phyloP scores from a whole-genome alignment of 768 basidiomycete genomes.

The Tricholomella constricta region DNA sequence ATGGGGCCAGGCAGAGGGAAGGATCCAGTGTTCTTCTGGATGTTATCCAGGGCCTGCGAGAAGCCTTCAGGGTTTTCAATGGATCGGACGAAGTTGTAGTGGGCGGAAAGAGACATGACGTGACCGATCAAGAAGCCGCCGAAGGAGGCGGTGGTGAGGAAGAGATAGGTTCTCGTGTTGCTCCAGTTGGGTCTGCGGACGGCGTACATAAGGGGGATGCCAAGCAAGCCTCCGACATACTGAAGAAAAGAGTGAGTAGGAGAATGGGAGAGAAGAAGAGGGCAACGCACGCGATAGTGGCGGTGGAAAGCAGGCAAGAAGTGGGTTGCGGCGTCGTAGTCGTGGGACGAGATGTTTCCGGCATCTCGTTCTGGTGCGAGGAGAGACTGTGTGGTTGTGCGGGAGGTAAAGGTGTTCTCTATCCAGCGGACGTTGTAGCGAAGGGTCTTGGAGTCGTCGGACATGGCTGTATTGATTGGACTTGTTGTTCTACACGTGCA shows the following conservation, averaged over 20 bases:
- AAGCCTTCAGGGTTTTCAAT: constrained; percentile 44
- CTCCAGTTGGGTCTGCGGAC: constrained; percentile 28
- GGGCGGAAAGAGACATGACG: constrained; percentile 27
- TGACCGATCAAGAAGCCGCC: constrained; percentile 35
- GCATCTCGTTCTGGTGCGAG: constrained; percentile 53
- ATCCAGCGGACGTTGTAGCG: constrained; percentile 38
- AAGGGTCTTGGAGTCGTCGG: constrained; percentile 14
- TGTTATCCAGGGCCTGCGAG: constrained; percentile 41
- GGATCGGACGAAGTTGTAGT: constrained; percentile 38
- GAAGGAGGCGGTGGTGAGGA: constrained; percentile 25
- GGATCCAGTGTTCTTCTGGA: constrained; percentile 45
- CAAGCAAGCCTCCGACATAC: constrained; percentile 13
- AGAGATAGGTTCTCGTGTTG: constrained; percentile 15
- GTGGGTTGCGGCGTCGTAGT: constrained; percentile 54
- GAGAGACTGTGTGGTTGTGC: constrained; percentile 43
- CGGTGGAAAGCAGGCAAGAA: constrained; percentile 55
- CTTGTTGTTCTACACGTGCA: constrained; percentile 9
- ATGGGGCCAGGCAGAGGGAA: constrained; percentile 25
- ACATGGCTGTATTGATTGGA: constrained; percentile 3
- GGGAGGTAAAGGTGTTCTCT: constrained; percentile 46
- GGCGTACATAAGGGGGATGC: constrained; percentile 16
- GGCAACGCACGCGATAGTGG: constrained; percentile 38
- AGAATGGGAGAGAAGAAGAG: not conserved
- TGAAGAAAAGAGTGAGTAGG: constrained; percentile 6
- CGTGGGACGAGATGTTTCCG: constrained; percentile 50